Base-by-base conservation (phyloP, 1,139 yeast genomes). In the Geotrichum fermentans region DNA sequence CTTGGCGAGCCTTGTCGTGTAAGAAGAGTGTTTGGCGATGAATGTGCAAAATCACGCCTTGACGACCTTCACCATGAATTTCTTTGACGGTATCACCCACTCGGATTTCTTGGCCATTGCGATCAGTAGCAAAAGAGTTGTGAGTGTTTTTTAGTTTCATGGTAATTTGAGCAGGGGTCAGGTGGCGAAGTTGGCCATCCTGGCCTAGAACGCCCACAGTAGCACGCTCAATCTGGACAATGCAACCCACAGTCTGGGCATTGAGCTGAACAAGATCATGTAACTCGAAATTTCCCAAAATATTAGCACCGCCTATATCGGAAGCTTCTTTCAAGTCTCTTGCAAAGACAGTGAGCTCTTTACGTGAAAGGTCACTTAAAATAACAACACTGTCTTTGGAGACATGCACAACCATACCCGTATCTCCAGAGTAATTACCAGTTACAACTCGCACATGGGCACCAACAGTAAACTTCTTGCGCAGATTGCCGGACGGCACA, bases 51-150 rank as follows among this genome's bases (percentile, higher is more conserved):
- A 92, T 85, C 34, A 77, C 80, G 59, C 99, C 98, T 64, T 87
- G 92, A 62, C 95, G 79, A 67, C 79, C 82, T 73, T 78, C 92
- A 57, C 95, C 95, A 29, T 73, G 69, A 13, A 75, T 70, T 63
- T 92, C 99, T 60, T 81, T 83, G 10, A 94, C 95, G 1, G 95
- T 84, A 63, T 94, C 98, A 46, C 97, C 97, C 36, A 88, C 81
- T 52, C 83, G 80, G 51, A 92, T 79, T 53, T 94, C 92, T 47
- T 80, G 76, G 41, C 98, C 98, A 55, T 79, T 78, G 53, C 79
- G 76, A 65, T 92, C 99, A 0, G 96, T 88, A 4, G 97, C 88
- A 51, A 87, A 83, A 54, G 84, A 83, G 57, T 84, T 87, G 47
- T 57, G 62, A 46, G 63, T 59, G 54, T 83, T 78, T 54, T 80